These are phyloP conservation scores for Aphanocladium album DNA, from an alignment of 2,329 filamentous ascomycete species.

Conservation along the genomic window DNA sequence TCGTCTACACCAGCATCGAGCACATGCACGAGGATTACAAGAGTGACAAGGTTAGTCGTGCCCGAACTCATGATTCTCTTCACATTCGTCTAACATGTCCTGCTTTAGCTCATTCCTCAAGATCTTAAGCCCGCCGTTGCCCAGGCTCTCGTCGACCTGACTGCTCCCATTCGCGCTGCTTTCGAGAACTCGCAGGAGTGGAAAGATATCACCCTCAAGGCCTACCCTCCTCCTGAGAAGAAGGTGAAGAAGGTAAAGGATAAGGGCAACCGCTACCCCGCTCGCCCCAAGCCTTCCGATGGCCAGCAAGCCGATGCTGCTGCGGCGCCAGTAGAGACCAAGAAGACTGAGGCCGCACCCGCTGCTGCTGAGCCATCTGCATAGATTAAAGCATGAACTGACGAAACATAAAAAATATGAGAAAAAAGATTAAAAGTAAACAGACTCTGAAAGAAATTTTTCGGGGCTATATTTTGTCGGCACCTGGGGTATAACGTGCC, in stretches of 20 bases:
- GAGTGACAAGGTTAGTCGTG: slow-evolving; percentile 63
- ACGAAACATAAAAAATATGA: background rate
- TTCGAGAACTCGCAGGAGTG: slow-evolving; percentile 70
- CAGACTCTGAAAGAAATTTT: background rate
- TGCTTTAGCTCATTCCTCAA: slow-evolving; percentile 66
- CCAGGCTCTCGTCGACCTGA: slow-evolving; percentile 64
- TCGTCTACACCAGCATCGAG: slow-evolving; percentile 73
- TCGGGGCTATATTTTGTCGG: no score
- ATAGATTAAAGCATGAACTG: background rate
- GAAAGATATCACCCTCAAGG: slow-evolving; percentile 64
- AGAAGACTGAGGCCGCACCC: background rate
- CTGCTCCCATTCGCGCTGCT: slow-evolving; percentile 71
- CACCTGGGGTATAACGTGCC: no score
- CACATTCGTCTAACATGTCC: background rate
- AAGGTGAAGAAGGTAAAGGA: slow-evolving; percentile 76
- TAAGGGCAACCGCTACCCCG: slow-evolving; percentile 62
- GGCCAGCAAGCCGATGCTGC: background rate
- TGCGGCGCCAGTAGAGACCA: background rate
- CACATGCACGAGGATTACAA: slow-evolving; percentile 75
- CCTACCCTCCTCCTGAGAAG: slow-evolving; percentile 71
- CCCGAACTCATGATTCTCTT: accelerated
- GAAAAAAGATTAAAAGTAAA: background rate
- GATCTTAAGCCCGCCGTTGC: slow-evolving; percentile 80
- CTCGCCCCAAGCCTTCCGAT: slow-evolving; percentile 21
- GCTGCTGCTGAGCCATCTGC: background rate